These are phyloP conservation scores for Suhomyces terraborum DNA, from an alignment of 1,139 yeast species.

Conservation along the genomic window DNA sequence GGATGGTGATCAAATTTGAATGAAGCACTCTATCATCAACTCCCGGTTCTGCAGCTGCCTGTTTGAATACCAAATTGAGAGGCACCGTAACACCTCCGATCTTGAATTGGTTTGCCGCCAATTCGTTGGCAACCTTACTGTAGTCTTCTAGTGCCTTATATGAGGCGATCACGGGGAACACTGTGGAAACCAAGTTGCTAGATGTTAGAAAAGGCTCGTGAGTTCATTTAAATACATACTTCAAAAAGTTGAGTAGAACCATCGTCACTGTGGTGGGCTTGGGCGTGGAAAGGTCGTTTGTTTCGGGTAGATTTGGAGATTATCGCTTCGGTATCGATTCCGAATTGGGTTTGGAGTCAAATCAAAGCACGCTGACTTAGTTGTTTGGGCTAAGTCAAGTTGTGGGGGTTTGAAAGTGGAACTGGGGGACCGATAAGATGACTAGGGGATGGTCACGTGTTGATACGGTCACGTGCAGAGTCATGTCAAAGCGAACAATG, in stretches of 20 bases:
- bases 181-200: slow-evolving; percentile 42
- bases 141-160: slow-evolving; percentile 52
- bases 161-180: slow-evolving; percentile 57
- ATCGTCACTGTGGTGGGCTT: slow-evolving; percentile 9
- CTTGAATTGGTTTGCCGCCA: slow-evolving; percentile 31
- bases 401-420: neutral
- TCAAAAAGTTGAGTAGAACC: slow-evolving; percentile 16
- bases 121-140: slow-evolving; percentile 23
- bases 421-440: slow-evolving; percentile 7
- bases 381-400: neutral
- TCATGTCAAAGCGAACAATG: slow-evolving; percentile 1
- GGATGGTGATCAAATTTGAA: slow-evolving; percentile 41
- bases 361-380: neutral
- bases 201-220: slow-evolving; percentile 13
- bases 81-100: slow-evolving; percentile 43
- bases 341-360: neutral
- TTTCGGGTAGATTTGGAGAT: neutral
- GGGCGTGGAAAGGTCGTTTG: too few relatives aligned
- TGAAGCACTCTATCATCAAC: slow-evolving; percentile 22
- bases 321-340: too few relatives aligned
- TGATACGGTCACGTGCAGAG: slow-evolving; percentile 5
- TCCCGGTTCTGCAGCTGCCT: slow-evolving; percentile 10
- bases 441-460: slow-evolving; percentile 12
- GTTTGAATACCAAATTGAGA: slow-evolving; percentile 27
- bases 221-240: slow-evolving; percentile 13